Evolutionary conservation across 1,284 basidiomycete species (phyloP), one percentile per base, ranked within the genome.

Genomic region (Cutaneotrichosporon dermatis): DNA sequence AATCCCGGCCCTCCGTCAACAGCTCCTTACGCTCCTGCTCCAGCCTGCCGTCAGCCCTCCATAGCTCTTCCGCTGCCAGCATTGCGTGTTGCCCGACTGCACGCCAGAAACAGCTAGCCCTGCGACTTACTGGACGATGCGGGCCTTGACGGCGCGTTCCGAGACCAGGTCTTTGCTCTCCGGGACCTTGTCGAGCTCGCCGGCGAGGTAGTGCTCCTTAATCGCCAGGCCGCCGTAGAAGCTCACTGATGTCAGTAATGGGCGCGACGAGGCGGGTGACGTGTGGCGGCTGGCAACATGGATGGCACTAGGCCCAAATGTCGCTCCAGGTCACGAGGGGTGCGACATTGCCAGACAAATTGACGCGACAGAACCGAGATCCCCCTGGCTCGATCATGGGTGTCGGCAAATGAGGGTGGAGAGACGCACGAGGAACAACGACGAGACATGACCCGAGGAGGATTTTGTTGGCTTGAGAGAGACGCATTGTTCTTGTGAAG

Each of bases 381-480:
- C 25, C 25, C 25, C 25, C 25, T 25, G 25, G 25, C 25, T 25
- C 25, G 25, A 25, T 25, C 25, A 25, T 25, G 25, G 25, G 25
- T 37, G 35, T 5, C 5, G 34, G 12, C 9, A 40, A 9, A 8
- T 8, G 12, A 40, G 39, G 39, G 12, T 40, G 8, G 39, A 8
- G 12, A 40, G 8, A 63, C 71, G 62, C 51, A 73, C 73, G 36
- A 6, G 73, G 73, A 2, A 71, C 65, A 37, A 71, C 72, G 8
- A 69, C 63, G 5, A 68, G 53, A 37, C 68, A 69, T 4, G 67
- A 65, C 1, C 53, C 68, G 34, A 73, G 61, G 34, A 73, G 62
- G 54, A 72, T 71, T 61, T 70, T 73, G 58, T 69, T 73, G 9
- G 66, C 69, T 54, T 65, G 61, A 16, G 66, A 57, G 16, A 70